These are phyloP conservation scores for Aegilops bicornis DNA, from an alignment of 176 grass and related monocot species.

Conservation along the genomic window DNA sequence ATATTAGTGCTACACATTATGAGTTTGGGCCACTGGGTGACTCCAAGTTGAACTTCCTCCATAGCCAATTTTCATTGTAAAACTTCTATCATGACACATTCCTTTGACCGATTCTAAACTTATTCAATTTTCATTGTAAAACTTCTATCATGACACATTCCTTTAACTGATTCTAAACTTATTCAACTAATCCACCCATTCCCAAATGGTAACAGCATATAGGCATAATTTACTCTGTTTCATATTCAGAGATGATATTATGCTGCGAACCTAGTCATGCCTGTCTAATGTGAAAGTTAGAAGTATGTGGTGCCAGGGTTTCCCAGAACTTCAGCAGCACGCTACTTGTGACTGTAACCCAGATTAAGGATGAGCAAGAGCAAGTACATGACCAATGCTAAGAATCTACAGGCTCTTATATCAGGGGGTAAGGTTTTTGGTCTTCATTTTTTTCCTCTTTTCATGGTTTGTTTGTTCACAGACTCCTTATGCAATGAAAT, in stretches of 20 bases:
- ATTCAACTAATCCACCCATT: not conserved
- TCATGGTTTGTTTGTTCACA: not conserved
- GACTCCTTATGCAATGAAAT: not conserved
- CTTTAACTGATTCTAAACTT: not conserved
- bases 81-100: not conserved
- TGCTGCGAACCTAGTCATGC: not conserved
- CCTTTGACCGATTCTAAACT: not conserved
- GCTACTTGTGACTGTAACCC: not conserved
- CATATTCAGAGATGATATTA: not conserved
- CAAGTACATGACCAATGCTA: not conserved
- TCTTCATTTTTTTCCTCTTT: not conserved
- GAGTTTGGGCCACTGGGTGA: not conserved
- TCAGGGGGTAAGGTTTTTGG: not conserved
- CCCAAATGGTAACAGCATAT: not conserved
- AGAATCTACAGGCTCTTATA: not conserved
- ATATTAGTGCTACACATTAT: conserved; percentile 20
- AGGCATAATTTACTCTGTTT: not conserved
- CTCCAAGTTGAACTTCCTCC: conserved; percentile 1
- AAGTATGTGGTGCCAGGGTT: not conserved
- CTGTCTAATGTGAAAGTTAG: not conserved
- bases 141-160: not conserved
- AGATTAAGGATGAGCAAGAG: not conserved
- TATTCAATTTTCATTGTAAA: not conserved
- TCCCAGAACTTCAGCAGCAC: not conserved
- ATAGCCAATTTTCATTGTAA: not conserved